Base-by-base conservation (phyloP, 768 basidiomycete genomes). In the Gymnopilus dilepis region DNA sequence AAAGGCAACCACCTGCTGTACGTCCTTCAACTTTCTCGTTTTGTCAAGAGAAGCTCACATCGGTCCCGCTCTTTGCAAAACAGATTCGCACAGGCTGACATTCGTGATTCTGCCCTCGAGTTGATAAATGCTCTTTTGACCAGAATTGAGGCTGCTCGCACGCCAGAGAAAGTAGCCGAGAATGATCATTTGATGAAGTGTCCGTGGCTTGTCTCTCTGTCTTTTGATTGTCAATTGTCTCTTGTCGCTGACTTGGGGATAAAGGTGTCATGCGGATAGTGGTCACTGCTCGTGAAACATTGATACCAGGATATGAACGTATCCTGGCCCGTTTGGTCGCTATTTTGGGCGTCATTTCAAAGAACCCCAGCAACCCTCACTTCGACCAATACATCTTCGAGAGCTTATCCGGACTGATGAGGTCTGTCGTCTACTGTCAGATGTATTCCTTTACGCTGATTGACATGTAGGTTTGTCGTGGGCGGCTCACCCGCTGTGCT, bases 121-220 rank as follows among this genome's bases (percentile, higher is more conserved):
- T 81, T 97, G 61, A 75, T 94, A 24, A 77, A 84, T 60, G 88
- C 88, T 3, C 79, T 98, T 4, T 80, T 99, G 64, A 74, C 76
- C 40, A 94, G 91, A 73, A 91, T 97, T 43, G 94, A 95, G 73
- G 76, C 78, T 41, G 91, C 87, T 6, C 83, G 82, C 2, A 91
- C 91, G 3, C 88, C 97, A 0, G 92, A 97, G 72, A 96, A 97
- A 77, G 86, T 97, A 31, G 94, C 97, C 0, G 96, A 98, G 73
- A 99, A 99, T 67, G 97, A 99, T 74, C 92, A 97, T 73, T 78
- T 99, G 50, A 99, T 98, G 95, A 95, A 94, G 80, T 96, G 97
- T 96, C 65, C 48, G 88, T 75, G 15, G n/a, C 17, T 42, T 55
- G 52, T 48, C 17, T 13, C 22, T 50, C 47, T 3, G 13, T 7